Conservation (phyloP, 2,329 filamentous ascomycete species). For the Pseudogymnoascus sp. region DNA sequence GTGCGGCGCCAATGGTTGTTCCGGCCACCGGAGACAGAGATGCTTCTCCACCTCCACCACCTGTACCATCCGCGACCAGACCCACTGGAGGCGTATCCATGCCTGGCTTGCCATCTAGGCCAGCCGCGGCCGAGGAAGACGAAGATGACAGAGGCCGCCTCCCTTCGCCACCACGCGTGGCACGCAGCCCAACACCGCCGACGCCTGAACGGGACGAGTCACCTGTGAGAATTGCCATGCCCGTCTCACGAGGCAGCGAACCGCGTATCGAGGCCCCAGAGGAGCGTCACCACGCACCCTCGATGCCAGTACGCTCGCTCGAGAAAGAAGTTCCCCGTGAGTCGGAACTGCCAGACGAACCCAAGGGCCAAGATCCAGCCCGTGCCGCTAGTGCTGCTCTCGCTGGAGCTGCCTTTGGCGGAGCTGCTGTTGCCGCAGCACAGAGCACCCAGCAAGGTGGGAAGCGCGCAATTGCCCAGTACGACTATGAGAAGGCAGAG, state of each 20-base stretch:
- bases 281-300: conserved; percentile 40
- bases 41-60: conserved; percentile 29
- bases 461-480: conserved; percentile 71
- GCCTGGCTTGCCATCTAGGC: conserved; percentile 62
- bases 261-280: conserved; percentile 44
- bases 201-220: conserved; percentile 51
- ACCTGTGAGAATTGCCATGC: conserved; percentile 78
- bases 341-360: conserved; percentile 56
- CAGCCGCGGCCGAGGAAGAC: conserved; percentile 40
- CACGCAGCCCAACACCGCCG: conserved; percentile 31
- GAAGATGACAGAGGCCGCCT: conserved; percentile 41
- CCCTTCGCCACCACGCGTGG: conserved; percentile 33
- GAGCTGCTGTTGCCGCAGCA: conserved; percentile 31
- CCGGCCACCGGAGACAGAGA: conserved; percentile 29
- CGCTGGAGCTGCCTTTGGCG: conserved; percentile 38
- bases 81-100: conserved; percentile 71
- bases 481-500: conserved; percentile 96
- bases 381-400: conserved; percentile 52
- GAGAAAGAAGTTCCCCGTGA: conserved; percentile 54
- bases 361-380: conserved; percentile 44
- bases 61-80: conserved; percentile 36
- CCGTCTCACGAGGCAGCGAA: conserved; percentile 57
- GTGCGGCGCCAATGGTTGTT: conserved; percentile 60
- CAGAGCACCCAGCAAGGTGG: conserved; percentile 42
- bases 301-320: conserved; percentile 56